These are phyloP conservation scores for Paraphoma chrysanthemicola DNA, from an alignment of 2,329 filamentous ascomycete genomes.

Conservation along the genomic window DNA sequence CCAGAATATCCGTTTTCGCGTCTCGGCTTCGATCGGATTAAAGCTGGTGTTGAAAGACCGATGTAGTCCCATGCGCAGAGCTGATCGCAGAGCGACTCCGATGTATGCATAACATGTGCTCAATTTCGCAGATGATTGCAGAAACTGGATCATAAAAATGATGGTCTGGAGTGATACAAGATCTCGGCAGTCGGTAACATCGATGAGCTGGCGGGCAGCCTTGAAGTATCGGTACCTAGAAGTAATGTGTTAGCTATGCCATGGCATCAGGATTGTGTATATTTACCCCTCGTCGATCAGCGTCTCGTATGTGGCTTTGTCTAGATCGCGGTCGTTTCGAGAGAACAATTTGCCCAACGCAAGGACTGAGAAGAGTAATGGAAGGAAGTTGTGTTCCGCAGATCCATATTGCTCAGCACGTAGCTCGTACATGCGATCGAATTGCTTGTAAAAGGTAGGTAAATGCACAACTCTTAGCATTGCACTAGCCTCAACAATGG, in stretches of 20 bases:
- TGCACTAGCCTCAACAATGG: slow-evolving; percentile 67
- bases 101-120: slow-evolving; percentile 62
- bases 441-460: slow-evolving; percentile 78
- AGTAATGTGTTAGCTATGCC: slow-evolving; percentile 18
- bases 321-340: slow-evolving; percentile 46
- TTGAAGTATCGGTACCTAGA: slow-evolving; percentile 57
- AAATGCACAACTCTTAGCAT: slow-evolving; percentile 78
- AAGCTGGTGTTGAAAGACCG: slow-evolving; percentile 56
- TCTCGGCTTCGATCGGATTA: slow-evolving; percentile 57
- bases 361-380: slow-evolving; percentile 56
- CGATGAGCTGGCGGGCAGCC: slow-evolving; percentile 56
- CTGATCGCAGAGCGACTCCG: slow-evolving; percentile 58
- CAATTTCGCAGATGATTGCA: slow-evolving; percentile 60
- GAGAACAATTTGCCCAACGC: slow-evolving; percentile 57
- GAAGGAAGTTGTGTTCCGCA: slow-evolving; percentile 56
- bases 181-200: slow-evolving; percentile 61
- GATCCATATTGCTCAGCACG: slow-evolving; percentile 57
- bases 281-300: slow-evolving; percentile 56
- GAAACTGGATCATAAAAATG: slow-evolving; percentile 61
- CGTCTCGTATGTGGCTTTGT: slow-evolving; percentile 52
- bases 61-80: slow-evolving; percentile 59
- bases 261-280: not conserved
- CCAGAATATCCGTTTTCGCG: slow-evolving; percentile 60
- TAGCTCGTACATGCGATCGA: slow-evolving; percentile 79
- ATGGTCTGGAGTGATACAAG: slow-evolving; percentile 59